Evolutionary conservation across 805 yeast genomes (phyloP).

Genomic region (Nakazawaea wyomingensis): DNA sequence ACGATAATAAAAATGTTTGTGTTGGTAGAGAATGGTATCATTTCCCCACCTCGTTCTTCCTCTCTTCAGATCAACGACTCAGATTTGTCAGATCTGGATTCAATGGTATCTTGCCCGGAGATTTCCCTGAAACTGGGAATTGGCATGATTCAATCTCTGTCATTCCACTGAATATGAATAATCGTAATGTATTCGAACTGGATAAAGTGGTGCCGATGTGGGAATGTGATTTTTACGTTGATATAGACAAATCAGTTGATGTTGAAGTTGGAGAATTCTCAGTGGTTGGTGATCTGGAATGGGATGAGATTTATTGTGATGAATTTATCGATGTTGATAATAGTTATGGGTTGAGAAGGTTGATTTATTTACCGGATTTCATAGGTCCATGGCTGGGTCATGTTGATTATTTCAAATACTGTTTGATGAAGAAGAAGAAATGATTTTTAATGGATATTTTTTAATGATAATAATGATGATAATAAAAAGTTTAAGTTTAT

Average conservation of each 20-base stretch:
- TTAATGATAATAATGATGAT: no score
- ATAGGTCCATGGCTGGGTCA: constrained; percentile 22
- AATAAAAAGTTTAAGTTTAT: no score
- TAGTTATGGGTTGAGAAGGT: constrained; percentile 50
- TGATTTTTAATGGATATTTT: not conserved
- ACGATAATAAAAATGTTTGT: constrained; percentile 73
- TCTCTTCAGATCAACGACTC: constrained; percentile 59
- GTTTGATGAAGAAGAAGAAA: constrained; percentile 32
- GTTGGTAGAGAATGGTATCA: constrained; percentile 96
- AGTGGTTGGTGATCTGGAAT: constrained; percentile 23
- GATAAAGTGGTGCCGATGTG: constrained; percentile 45
- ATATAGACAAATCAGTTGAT: constrained; percentile 48
- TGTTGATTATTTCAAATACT: constrained; percentile 45
- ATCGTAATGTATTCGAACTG: constrained; percentile 60
- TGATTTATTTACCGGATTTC: constrained; percentile 43
- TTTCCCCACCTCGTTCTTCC: constrained; percentile 81
- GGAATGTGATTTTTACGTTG: constrained; percentile 68
- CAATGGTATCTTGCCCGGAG: constrained; percentile 85
- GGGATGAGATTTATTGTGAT: constrained; percentile 46
- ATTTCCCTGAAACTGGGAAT: constrained; percentile 48
- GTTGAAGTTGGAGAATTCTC: constrained; percentile 37
- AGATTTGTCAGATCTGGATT: constrained; percentile 73
- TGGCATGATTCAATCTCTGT: constrained; percentile 33
- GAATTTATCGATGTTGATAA: constrained; percentile 47
- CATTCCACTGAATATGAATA: constrained; percentile 67